Evolutionary conservation across 2,329 filamentous ascomycete species (phyloP), one percentile per base, ranked within the genome.

Genomic region (Sporothrix brunneoviolacea): DNA sequence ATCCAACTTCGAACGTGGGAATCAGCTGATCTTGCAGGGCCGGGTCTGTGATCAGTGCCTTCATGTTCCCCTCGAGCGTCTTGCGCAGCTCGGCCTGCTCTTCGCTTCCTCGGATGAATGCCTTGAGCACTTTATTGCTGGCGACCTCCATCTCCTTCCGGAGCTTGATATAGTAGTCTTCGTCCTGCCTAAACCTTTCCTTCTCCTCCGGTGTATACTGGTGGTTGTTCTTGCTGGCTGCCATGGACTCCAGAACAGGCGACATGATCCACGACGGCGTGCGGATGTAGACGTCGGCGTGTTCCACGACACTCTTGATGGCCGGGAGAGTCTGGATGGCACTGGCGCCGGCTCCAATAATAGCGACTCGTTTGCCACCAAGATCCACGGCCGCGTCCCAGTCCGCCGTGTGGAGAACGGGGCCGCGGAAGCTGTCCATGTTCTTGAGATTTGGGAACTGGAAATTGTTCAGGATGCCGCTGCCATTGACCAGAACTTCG

Each of bases 1-100:
- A 73, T 0, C 73, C 52, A 18, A 48, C 72, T 0, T 75, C 60
- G 2, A 70, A 69, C 28, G 68, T 62, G 0, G 76, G 76, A 40
- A 78, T 75, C 13, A 80, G 60, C 73, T 64, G 12, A 32, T 28
- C 19, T 18, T 33, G 41, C 24, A 43, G 41, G 4, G 12, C 41
- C 10, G 24, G 24, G 24, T 28, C 35, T n/a, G 30, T 35, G 13
- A 49, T 35, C 22, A 48, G 16, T n/a, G 46, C 45, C 33, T 61
- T 61, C 52, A 64, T 60, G 48, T 61, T 65, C 15, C 15, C 15
- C 13, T 30, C 12, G 41, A 57, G 21, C 15, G 10, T 33, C 16
- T 3, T n/a, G 3, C 13, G 47, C 41, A 43, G 28, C 4, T 7
- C 7, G 30, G 42, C 30, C 19, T 44, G 42, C 18, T 44, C 42